phyloP scores from a whole-genome alignment of 139 green algal genomes.

The Closterium sp. region DNA sequence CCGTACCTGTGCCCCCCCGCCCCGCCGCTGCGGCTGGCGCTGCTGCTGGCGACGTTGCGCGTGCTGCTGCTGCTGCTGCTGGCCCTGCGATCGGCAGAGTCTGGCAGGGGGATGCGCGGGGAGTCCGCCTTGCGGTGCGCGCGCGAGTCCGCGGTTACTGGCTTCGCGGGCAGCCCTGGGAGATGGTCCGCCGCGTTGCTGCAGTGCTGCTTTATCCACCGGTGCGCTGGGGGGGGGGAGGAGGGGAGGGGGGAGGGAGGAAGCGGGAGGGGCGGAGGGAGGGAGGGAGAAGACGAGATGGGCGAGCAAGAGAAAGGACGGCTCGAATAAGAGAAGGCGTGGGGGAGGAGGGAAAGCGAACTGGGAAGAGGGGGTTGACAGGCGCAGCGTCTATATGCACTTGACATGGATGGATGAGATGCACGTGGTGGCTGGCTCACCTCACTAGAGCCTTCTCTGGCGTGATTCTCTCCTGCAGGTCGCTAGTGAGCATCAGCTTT shows the following conservation, averaged over 20 bases:
- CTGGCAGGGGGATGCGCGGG: not conserved
- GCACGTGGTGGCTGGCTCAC: too few species aligned
- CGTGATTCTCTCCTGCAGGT: slow-evolving; percentile 2
- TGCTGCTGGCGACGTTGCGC: not conserved
- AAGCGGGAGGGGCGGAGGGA: too few species aligned
- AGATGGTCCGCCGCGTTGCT: not conserved
- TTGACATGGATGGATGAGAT: too few species aligned
- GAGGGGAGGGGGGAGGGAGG: too few species aligned
- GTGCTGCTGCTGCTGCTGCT: not conserved
- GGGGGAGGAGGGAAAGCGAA: too few species aligned
- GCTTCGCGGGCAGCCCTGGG: not conserved
- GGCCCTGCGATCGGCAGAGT: not conserved
- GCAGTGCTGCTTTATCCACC: not conserved
- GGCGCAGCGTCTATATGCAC: too few species aligned
- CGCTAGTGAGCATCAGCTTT: slow-evolving; percentile 23
- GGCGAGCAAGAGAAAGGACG: too few species aligned
- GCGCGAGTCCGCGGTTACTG: not conserved
- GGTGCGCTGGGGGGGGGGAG: not conserved
- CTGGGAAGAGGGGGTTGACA: too few species aligned
- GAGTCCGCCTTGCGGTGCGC: not conserved
- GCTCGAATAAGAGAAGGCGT: too few species aligned
- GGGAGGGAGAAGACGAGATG: not conserved
- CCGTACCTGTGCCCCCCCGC: not conserved
- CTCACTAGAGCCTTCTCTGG: slow-evolving; percentile 3
- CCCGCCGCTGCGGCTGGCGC: not conserved